Conservation (phyloP, 179 eudicot genomes). For the Heliamphora pulchella region DNA sequence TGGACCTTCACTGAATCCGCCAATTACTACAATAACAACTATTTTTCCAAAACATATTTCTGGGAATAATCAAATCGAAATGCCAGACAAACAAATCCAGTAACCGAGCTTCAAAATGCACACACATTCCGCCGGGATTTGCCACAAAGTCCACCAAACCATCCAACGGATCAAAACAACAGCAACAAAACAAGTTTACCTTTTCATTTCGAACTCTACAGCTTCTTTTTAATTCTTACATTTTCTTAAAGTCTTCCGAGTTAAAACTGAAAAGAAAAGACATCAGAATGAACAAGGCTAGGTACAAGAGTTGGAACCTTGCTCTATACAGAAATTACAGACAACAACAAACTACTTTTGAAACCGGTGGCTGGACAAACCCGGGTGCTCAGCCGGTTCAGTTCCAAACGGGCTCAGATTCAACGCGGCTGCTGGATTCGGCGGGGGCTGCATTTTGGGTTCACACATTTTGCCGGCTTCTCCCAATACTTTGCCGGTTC, state of each 20-base stretch:
- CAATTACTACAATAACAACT: no score
- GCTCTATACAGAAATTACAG: slow-evolving; percentile 69
- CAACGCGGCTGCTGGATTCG: slow-evolving; percentile 50
- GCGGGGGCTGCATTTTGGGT: slow-evolving; percentile 37
- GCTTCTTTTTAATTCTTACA: slow-evolving; percentile 2
- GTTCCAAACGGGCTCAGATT: slow-evolving; percentile 17
- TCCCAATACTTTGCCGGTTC: slow-evolving; percentile 30
- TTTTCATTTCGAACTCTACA: slow-evolving; percentile 13
- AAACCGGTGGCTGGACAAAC: slow-evolving; percentile 5
- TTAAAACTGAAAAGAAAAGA: slow-evolving; percentile 27
- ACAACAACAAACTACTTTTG: slow-evolving; percentile 18
- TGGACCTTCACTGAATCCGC: no score
- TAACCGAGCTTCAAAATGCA: neutral
- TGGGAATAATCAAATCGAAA: no score
- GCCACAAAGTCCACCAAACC: neutral
- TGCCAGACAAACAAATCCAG: neutral
- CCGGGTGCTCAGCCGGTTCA: slow-evolving; percentile 20
- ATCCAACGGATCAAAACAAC: neutral
- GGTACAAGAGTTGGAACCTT: slow-evolving; percentile 53
- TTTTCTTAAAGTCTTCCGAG: slow-evolving; percentile 13
- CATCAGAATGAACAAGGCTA: slow-evolving; percentile 47
- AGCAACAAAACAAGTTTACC: neutral
- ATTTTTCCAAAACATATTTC: no score
- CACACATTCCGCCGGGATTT: neutral
- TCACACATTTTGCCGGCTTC: slow-evolving; percentile 36